phyloP scores from a whole-genome alignment of 2,329 filamentous ascomycete genomes.

The Salinomyces thailandicus region DNA sequence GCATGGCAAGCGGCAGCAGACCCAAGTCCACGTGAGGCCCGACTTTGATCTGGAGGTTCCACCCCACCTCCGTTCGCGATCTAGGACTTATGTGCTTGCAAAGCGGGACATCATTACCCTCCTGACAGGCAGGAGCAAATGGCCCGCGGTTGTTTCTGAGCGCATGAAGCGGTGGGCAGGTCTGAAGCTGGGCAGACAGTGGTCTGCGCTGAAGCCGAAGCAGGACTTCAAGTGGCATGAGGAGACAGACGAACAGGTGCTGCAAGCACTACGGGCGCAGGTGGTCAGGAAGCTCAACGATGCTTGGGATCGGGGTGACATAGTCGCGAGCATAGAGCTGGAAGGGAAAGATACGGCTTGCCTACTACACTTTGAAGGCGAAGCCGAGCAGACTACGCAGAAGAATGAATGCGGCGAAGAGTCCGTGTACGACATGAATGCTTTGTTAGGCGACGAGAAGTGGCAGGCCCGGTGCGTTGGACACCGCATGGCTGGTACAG shows the following conservation, averaged over 20 bases:
- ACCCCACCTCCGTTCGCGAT: slow-evolving; percentile 2
- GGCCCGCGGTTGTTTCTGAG: slow-evolving; percentile 6
- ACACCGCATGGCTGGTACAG: too few relatives aligned
- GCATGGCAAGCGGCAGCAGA: not conserved
- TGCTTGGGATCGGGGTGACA: not conserved
- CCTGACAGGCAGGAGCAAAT: slow-evolving; percentile 1
- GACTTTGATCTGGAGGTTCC: not conserved
- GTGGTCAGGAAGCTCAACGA: slow-evolving; percentile 36
- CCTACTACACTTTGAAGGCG: not conserved
- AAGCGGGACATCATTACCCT: not conserved
- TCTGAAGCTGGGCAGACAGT: slow-evolving; percentile 1
- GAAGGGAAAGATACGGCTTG: not conserved
- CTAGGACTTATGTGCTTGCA: slow-evolving; percentile 1
- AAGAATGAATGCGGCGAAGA: not conserved
- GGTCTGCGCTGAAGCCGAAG: not conserved
- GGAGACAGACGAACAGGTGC: slow-evolving; percentile 47
- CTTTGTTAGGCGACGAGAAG: not conserved
- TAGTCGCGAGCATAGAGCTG: not conserved
- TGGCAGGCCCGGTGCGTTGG: too few relatives aligned
- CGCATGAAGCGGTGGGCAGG: slow-evolving; percentile 8
- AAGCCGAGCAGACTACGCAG: not conserved
- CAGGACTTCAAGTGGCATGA: slow-evolving; percentile 21
- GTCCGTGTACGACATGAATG: not conserved
- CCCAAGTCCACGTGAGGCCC: not conserved
- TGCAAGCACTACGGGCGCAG: slow-evolving; percentile 41